Conservation (phyloP, 2,329 filamentous ascomycete genomes). For the Alternaria sp. region DNA sequence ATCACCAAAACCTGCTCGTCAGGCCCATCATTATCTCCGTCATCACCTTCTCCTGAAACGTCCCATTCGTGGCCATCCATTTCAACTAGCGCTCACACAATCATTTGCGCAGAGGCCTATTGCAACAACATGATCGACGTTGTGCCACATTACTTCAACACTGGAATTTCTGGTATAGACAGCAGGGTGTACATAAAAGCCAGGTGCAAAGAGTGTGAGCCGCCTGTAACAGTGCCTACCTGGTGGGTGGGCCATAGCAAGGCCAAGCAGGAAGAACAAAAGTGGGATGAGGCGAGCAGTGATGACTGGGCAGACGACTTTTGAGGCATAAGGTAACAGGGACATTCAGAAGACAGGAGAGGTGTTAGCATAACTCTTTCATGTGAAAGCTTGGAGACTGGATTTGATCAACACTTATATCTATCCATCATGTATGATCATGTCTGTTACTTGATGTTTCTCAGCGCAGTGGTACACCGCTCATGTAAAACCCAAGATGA, state of each 20-base stretch:
- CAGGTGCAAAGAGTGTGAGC: constrained; percentile 11
- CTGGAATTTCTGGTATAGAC: neutral
- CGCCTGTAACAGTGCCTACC: neutral
- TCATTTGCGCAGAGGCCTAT: constrained; percentile 1
- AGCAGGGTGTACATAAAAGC: constrained; percentile 1
- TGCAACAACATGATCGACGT: constrained; percentile 8
- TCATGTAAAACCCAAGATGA: too few relatives aligned
- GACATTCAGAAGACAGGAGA: neutral
- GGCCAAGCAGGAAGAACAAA: neutral
- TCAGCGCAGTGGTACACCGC: too few relatives aligned
- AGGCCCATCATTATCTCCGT: too few relatives aligned
- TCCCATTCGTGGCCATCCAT: neutral
- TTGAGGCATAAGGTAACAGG: neutral
- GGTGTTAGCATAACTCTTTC: neutral
- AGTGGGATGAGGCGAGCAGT: neutral
- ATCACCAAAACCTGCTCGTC: neutral
- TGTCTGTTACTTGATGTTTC: neutral
- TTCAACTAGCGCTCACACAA: neutral
- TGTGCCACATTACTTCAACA: neutral
- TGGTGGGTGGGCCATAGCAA: neutral
- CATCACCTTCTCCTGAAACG: neutral
- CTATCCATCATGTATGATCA: neutral
- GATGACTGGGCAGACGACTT: neutral
- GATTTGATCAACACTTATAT: neutral
- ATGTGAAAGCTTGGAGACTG: too few relatives aligned